Percentiles rank a stretch among this genome's conserved stretches.
phyloP scores from a whole-genome alignment of 768 basidiomycete genomes.

The Lepiota venenata region DNA sequence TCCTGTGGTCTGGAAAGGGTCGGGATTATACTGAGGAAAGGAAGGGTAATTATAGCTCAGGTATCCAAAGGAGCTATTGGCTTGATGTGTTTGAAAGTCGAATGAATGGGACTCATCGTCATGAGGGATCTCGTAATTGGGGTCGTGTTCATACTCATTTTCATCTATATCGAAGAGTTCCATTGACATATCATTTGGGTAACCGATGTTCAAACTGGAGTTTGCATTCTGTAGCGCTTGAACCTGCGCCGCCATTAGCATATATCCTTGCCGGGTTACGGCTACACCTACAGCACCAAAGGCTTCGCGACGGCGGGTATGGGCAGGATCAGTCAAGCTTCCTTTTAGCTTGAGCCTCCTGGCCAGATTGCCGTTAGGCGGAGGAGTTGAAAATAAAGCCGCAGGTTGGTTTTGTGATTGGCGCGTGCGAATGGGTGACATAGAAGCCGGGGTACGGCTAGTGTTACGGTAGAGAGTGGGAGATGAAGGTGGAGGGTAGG shows the following conservation, averaged over 20 bases:
- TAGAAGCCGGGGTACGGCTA: conserved; percentile 22
- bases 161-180: conserved; percentile 77
- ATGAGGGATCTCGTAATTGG: conserved; percentile 27
- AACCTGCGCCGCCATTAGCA: conserved; percentile 22
- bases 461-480: conserved; percentile 29
- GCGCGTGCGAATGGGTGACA: conserved; percentile 32
- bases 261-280: conserved; percentile 17
- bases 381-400: conserved; percentile 56
- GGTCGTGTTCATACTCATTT: conserved; percentile 50
- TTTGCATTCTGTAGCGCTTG: conserved; percentile 28
- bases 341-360: conserved; percentile 64
- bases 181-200: conserved; percentile 40
- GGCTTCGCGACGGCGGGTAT: conserved; percentile 41
- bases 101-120: conserved; percentile 36
- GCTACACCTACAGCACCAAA: conserved; percentile 33
- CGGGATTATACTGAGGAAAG: conserved; percentile 24
- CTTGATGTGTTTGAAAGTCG: conserved; percentile 26
- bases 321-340: conserved; percentile 69
- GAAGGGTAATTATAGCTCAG: conserved; percentile 23
- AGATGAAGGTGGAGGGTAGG: conserved; percentile 31
- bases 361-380: conserved; percentile 56
- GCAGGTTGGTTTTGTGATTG: conserved; percentile 28
- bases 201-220: conserved; percentile 29
- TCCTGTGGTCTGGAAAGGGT: conserved; percentile 36
- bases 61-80: conserved; percentile 33